These are phyloP conservation scores for Tetraselmis chui DNA, from an alignment of 139 green algal species.

Conservation along the genomic window DNA sequence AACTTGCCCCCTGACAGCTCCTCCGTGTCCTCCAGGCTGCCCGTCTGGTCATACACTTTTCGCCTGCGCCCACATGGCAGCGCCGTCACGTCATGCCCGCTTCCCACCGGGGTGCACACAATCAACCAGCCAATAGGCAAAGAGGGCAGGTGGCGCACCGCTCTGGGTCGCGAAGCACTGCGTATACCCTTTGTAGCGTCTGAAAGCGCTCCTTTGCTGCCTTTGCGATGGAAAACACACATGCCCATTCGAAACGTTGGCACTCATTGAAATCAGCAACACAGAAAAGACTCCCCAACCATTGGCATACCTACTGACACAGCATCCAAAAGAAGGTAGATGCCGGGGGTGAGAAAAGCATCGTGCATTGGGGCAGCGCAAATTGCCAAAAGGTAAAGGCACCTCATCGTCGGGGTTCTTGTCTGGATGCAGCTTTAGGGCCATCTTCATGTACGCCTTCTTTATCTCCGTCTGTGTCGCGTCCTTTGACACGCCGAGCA, in stretches of 20 bases:
- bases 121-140: no score
- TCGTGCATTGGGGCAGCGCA: no score
- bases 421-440: conserved; percentile 84
- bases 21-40: conserved; percentile 54
- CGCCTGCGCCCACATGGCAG: no score
- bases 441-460: conserved; percentile 76
- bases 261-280: no score
- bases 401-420: conserved; percentile 74
- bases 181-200: conserved; percentile 80
- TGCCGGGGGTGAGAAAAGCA: no score
- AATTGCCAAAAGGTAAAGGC: not conserved
- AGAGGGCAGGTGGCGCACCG: conserved; percentile 40
- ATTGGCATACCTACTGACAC: no score
- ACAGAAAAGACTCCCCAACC: no score
- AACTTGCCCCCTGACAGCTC: conserved; percentile 54
- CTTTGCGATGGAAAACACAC: no score
- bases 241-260: no score
- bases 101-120: no score
- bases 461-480: conserved; percentile 67
- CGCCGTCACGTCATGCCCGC: no score
- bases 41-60: conserved; percentile 86
- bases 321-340: no score
- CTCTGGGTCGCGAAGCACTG: conserved; percentile 71
- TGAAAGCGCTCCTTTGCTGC: conserved; percentile 76
- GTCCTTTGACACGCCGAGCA: conserved; percentile 47